A percentile compares a stretch with the other conserved stretches of the same genome.
phyloP scores from a whole-genome alignment of 192 early-diverging fungal genomes.

The Backusella liffmaniae region DNA sequence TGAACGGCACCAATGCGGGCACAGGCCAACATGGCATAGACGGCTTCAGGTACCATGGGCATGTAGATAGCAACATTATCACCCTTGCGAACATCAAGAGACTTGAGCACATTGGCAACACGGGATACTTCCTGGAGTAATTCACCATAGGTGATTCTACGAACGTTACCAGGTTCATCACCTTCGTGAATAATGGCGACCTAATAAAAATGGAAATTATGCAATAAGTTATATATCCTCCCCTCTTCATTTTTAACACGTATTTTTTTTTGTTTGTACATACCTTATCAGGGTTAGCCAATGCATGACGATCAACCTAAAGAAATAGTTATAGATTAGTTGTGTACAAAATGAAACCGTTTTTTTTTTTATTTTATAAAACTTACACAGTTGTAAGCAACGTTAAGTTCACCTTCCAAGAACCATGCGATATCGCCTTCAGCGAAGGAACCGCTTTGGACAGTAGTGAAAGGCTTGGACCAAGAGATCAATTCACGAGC shows the following conservation, averaged over 20 bases:
- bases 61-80: constrained; percentile 96
- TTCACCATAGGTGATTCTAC: constrained; percentile 82
- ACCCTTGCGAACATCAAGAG: constrained; percentile 85
- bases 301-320: constrained; percentile 82
- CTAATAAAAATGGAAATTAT: constrained; percentile 7
- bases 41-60: constrained; percentile 97
- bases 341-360: not conserved
- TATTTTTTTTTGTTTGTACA: not conserved
- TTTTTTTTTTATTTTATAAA: not conserved
- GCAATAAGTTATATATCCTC: not conserved
- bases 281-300: constrained; percentile 68
- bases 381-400: constrained; percentile 87
- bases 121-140: constrained; percentile 81
- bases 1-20: constrained; percentile 91
- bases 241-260: not conserved
- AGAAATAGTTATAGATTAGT: not conserved
- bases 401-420: constrained; percentile 87
- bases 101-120: constrained; percentile 82
- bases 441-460: constrained; percentile 69
- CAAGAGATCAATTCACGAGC: constrained; percentile 81
- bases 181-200: constrained; percentile 60
- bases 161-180: constrained; percentile 80
- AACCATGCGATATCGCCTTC: constrained; percentile 95
- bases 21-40: constrained; percentile 91
- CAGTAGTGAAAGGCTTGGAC: constrained; percentile 75